Base-by-base conservation (phyloP, 805 yeast genomes). In the Candida coleopterorum region DNA sequence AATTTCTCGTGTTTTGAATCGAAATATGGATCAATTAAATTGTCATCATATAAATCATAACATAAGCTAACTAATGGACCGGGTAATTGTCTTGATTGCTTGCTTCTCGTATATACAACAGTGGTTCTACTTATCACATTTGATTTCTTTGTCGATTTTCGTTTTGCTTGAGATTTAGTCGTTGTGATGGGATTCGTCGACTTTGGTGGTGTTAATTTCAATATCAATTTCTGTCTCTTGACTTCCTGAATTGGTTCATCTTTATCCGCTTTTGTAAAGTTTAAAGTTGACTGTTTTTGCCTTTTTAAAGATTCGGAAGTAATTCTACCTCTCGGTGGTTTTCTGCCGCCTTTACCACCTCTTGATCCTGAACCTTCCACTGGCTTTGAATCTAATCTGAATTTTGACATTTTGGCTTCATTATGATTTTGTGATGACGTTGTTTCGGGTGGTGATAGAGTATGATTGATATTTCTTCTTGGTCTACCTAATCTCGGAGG, bases 361-460 rank as follows among this genome's bases (percentile, higher is more conserved):
- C 69, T 50, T 9, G 68, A 60, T 4, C 68, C 69, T 1, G 68
- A 68, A 0, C 69, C 69, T 33, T 53, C 61, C 1, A 64, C 40
- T 0, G 68, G 68, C 16, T 46, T 43, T 12, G 48, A 41, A 44
- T 62, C 66, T n/a, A 63, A 48, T 21, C 68, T 41, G 35, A 62
- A 63, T 42, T 53, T 55, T 27, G 64, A 53, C 18, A 56, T 37
- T 18, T 55, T 51, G 3, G 68, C 49, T 35, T 56, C 53, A 18
- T 53, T 57, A 33, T 46, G 50, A 42, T 64, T 64, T 24, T 51
- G 43, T 10, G 53, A 41, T 4, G 62, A 45, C 6, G 46, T 32
- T 16, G 50, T 42, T 12, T 49, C 43, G 3, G 59, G 50, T 6
- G 53, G 44, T 6, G 50, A 37, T 6, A 48, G 34, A 6, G 38